Evolutionary conservation across 2,329 filamentous ascomycete genomes (phyloP).

Genomic region (Neofusicoccum kwambonambiense): DNA sequence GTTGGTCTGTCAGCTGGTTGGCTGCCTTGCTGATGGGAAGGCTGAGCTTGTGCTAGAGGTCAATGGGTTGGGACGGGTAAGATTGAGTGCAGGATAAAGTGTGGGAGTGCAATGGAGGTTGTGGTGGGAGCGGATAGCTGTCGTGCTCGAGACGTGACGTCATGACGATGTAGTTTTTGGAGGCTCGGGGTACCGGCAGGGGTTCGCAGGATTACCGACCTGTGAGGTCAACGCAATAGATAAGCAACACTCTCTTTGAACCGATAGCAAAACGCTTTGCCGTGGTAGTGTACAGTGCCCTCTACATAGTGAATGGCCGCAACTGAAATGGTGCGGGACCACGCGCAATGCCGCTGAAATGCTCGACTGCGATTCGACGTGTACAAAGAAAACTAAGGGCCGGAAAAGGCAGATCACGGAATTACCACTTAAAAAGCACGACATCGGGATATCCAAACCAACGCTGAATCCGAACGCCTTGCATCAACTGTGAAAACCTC

Average conservation of each 20-base stretch:
- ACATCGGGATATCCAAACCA: conserved; percentile 17
- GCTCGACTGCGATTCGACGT: background rate
- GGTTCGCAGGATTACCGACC: background rate
- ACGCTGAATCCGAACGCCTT: conserved; percentile 13
- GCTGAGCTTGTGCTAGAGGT: background rate
- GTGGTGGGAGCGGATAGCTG: background rate
- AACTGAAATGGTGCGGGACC: background rate
- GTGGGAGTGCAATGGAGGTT: background rate
- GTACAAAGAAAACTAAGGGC: background rate
- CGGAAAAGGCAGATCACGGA: background rate
- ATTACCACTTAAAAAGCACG: background rate
- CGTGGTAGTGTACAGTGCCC: background rate
- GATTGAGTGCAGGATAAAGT: background rate
- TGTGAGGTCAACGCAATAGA: background rate
- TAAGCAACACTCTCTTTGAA: background rate
- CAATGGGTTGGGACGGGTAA: background rate
- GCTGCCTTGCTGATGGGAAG: background rate
- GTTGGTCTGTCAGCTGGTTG: background rate
- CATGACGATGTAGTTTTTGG: background rate
- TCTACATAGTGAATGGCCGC: background rate
- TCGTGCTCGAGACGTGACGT: background rate
- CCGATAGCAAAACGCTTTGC: background rate
- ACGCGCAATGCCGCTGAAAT: conserved; percentile 11
- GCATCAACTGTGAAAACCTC: conserved; percentile 4
- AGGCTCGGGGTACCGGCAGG: background rate